phyloP scores from a whole-genome alignment of 306 rosid genomes.

The Quercus aquifolioides region DNA sequence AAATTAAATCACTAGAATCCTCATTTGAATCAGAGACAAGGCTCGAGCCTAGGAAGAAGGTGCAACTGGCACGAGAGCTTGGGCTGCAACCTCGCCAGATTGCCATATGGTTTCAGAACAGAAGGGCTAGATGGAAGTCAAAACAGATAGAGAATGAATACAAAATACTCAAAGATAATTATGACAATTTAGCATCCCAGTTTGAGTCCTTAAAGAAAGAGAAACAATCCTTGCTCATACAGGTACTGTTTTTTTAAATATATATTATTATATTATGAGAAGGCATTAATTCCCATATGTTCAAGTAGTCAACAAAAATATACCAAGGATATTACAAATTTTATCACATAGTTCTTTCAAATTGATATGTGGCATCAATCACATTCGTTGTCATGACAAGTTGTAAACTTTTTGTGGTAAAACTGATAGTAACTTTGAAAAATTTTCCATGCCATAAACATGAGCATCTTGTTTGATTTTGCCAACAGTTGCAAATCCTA shows the following conservation, averaged over 20 bases:
- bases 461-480: slow-evolving; percentile 12
- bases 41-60: slow-evolving; percentile 80
- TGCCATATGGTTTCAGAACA: slow-evolving; percentile 95
- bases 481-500: slow-evolving; percentile 56
- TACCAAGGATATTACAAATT: too few species aligned
- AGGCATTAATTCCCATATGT: neutral
- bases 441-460: neutral
- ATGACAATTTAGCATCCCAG: slow-evolving; percentile 49
- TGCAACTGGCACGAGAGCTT: slow-evolving; percentile 75
- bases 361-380: too few species aligned
- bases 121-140: slow-evolving; percentile 96
- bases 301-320: neutral
- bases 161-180: slow-evolving; percentile 57
- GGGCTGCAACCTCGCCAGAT: slow-evolving; percentile 93
- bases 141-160: slow-evolving; percentile 74
- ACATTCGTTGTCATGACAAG: too few species aligned
- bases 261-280: neutral
- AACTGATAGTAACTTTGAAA: too few species aligned
- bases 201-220: slow-evolving; percentile 70
- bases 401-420: too few species aligned
- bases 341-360: too few species aligned
- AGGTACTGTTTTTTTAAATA: slow-evolving; percentile 46
- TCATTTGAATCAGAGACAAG: slow-evolving; percentile 76
- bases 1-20: slow-evolving; percentile 62
- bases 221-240: slow-evolving; percentile 63